Evolutionary conservation across 768 basidiomycete species (phyloP).

Genomic region (Rhodotorula babjevae): DNA sequence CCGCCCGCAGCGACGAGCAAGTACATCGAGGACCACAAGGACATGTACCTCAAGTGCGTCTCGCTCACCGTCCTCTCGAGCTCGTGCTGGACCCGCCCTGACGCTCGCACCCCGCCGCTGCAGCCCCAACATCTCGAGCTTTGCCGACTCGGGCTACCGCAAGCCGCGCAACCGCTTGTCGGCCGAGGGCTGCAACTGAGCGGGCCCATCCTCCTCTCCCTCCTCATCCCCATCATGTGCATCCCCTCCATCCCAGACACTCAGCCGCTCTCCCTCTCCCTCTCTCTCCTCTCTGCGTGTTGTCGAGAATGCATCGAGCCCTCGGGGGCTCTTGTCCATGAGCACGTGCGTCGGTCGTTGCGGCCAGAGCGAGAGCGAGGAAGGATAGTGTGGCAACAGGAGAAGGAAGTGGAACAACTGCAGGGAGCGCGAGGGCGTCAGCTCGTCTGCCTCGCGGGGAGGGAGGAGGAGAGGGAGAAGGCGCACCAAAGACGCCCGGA

Average conservation of each 20-base stretch:
- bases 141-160: constrained; percentile 1
- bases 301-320: background rate
- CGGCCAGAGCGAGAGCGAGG: background rate
- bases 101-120: no score
- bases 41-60: constrained; percentile 5
- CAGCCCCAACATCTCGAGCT: constrained; percentile 21
- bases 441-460: background rate
- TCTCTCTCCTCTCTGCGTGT: background rate
- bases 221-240: background rate
- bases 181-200: constrained; percentile 9
- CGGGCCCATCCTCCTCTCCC: no score
- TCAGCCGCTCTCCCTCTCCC: background rate
- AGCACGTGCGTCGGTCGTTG: background rate
- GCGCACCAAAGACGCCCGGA: background rate
- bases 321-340: no score
- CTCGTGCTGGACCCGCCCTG: background rate
- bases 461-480: background rate
- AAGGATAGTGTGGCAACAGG: background rate
- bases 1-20: constrained; percentile 7
- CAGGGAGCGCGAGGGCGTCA: background rate
- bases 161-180: constrained; percentile 20
- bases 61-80: no score
- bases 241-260: background rate
- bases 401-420: background rate
- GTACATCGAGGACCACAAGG: constrained; percentile 18